Base-by-base conservation (phyloP, 345 rosid genomes). In the Populus deltoides region DNA sequence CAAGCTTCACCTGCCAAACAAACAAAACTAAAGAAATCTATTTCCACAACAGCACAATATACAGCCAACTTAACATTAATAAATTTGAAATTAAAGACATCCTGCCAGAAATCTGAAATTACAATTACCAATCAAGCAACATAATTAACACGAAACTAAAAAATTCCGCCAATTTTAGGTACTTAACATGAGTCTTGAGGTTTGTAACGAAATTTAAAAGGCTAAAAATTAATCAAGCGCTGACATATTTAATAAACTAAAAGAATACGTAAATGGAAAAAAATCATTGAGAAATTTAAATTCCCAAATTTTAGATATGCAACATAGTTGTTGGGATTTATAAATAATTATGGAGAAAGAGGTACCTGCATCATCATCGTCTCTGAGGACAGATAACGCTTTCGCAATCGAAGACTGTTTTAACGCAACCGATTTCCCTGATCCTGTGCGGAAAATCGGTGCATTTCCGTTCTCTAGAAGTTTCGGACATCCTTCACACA, bases 381-480 rank as follows among this genome's bases (percentile, higher is more conserved):
- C 81, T 0, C 86, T 83, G 16, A 91, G 89, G 85, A 94, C 83
- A 68, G 91, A 80, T 55, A 83, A 45, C 18, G 98, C 97, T 79
- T 83, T 90, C 20, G 85, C 87, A 31, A 89, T 82, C 13, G 95
- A 94, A 83, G 95, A 89, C 67, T 85, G 89, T 73, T 90, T 90
- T 73, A 90, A 29, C 6, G 80, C 81, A 81, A 89, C 91, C 41
- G 90, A 79, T 69, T 88, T 89, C 63, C 97, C 97, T 65, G 69
- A 86, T 77, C 92, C 97, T 6, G 90, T 90, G 22, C 82, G 87
- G 79, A 91, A 93, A 82, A 86, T 80, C 36, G 97, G 90, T 72
- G 77, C 71, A 45, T 74, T 67, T 41, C 45, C 45, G 45, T 41
- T 79, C 79, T 86, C 92, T 22, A 81, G 73, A 78, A 89, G 83